phyloP scores from a whole-genome alignment of 495 filamentous ascomycete species.

The Letharia lupina region DNA sequence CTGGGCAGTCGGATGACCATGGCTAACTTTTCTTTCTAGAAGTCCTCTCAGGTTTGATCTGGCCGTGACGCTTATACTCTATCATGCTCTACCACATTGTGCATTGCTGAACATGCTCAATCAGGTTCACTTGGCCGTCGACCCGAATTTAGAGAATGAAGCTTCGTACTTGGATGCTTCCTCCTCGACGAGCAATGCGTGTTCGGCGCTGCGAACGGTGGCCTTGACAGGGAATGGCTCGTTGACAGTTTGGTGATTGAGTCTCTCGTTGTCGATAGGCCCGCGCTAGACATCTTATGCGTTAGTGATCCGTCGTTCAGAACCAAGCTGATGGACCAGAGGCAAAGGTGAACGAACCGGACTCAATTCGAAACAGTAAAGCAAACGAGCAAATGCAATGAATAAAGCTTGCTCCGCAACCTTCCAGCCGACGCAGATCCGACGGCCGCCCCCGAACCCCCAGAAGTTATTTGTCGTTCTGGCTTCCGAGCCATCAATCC shows the following conservation, averaged over 20 bases:
- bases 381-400: constrained; percentile 36
- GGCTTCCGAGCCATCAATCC: constrained; percentile 35
- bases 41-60: too few relatives aligned
- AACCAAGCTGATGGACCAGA: neutral
- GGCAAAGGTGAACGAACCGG: constrained; percentile 21
- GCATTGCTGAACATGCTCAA: too few relatives aligned
- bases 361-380: constrained; percentile 37
- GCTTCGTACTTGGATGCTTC: neutral
- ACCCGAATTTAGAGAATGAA: too few relatives aligned
- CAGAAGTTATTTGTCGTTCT: constrained; percentile 32
- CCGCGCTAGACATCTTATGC: neutral
- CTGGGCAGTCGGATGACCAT: too few relatives aligned
- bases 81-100: too few relatives aligned
- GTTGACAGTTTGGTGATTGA: neutral
- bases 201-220: constrained; percentile 1
- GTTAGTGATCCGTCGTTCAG: neutral
- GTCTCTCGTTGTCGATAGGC: neutral
- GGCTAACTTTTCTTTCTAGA: too few relatives aligned
- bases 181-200: neutral
- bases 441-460: constrained; percentile 36
- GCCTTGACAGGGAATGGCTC: constrained; percentile 4
- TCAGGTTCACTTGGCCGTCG: too few relatives aligned
- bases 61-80: too few relatives aligned
- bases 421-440: constrained; percentile 42
- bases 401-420: constrained; percentile 38